Conservation (phyloP, 495 filamentous ascomycete species). For the Clohesyomyces aquaticus region DNA sequence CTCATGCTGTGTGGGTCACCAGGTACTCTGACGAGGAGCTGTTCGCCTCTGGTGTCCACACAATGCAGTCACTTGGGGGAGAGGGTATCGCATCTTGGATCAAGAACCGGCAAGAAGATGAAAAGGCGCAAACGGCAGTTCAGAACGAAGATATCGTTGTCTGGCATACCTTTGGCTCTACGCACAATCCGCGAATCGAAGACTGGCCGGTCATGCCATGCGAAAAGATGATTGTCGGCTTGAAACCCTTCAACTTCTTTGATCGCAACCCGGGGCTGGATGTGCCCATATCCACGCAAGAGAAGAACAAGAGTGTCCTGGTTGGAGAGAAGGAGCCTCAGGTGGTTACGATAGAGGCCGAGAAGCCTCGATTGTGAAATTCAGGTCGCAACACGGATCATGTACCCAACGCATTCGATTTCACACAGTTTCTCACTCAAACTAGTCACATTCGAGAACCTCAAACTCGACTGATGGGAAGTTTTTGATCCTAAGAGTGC, state of each 20-base stretch:
- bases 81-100: conserved; percentile 32
- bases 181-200: conserved; percentile 42
- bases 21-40: conserved; percentile 38
- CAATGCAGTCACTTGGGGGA: conserved; percentile 36
- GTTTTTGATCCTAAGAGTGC: too few species aligned
- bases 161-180: conserved; percentile 42
- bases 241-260: conserved; percentile 44
- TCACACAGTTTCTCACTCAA: too few species aligned
- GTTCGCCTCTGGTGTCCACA: conserved; percentile 33
- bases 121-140: background rate
- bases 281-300: conserved; percentile 33
- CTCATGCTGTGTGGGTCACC: conserved; percentile 43
- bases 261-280: conserved; percentile 39
- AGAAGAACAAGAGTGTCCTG: conserved; percentile 38
- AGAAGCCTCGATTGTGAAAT: conserved; percentile 5
- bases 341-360: conserved; percentile 8
- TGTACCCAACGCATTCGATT: too few species aligned
- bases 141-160: conserved; percentile 41
- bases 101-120: conserved; percentile 13
- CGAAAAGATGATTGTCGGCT: conserved; percentile 39
- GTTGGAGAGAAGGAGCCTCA: conserved; percentile 26
- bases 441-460: too few species aligned
- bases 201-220: conserved; percentile 44
- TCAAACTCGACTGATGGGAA: too few species aligned
- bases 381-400: too few species aligned